Evolutionary conservation across 805 yeast species (phyloP).

Genomic region (Lipomyces starkeyi): DNA sequence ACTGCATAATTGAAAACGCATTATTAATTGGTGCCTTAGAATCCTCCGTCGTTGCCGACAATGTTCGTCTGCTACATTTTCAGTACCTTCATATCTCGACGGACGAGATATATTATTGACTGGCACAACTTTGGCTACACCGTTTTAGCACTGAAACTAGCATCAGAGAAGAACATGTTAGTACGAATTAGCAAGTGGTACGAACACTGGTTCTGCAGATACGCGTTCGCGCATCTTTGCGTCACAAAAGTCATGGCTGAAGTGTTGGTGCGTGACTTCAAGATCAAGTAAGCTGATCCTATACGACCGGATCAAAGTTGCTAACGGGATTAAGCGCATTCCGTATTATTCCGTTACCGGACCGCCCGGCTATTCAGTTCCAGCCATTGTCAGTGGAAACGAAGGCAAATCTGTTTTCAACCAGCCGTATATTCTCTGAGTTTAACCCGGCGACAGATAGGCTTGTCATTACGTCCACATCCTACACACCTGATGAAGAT

Average conservation of each 20-base stretch:
- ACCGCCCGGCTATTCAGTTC: constrained; percentile 79
- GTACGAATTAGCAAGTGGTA: constrained; percentile 65
- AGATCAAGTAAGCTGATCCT: constrained; percentile 47
- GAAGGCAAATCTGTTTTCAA: constrained; percentile 46
- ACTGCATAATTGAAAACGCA: constrained; percentile 48
- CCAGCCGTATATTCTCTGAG: constrained; percentile 45
- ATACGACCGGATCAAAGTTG: background rate
- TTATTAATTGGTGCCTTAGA: constrained; percentile 46
- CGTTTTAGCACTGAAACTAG: constrained; percentile 70
- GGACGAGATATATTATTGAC: constrained; percentile 75
- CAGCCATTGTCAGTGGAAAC: constrained; percentile 53
- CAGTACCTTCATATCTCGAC: constrained; percentile 55
- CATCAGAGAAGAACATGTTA: constrained; percentile 57
- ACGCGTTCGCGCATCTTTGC: constrained; percentile 73
- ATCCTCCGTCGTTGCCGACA: constrained; percentile 92
- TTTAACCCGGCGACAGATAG: constrained; percentile 55
- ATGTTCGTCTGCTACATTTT: constrained; percentile 66
- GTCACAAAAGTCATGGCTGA: constrained; percentile 78
- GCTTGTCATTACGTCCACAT: constrained; percentile 84
- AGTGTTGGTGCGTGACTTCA: constrained; percentile 63
- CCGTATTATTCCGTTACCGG: constrained; percentile 74
- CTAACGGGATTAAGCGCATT: constrained; percentile 35
- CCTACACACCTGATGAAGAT: constrained; percentile 96
- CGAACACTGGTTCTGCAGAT: constrained; percentile 64
- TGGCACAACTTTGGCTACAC: constrained; percentile 97